Evolutionary conservation across 306 rosid genomes (phyloP), one percentile per base, ranked within the genome.

Genomic region (Fragaria vesca): DNA sequence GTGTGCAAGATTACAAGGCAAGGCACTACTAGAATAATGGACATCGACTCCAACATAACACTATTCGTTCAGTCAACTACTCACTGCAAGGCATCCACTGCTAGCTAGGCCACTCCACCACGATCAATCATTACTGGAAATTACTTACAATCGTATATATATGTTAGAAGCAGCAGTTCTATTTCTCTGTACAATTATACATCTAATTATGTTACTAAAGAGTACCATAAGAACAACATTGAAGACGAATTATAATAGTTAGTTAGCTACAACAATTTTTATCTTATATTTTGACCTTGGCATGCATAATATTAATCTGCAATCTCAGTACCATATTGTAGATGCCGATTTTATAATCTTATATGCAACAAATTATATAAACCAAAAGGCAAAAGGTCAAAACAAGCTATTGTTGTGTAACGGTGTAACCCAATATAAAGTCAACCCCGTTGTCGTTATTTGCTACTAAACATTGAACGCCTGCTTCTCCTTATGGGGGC

Each of bases 371-470:
- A 38, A 40, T 13, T 73, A 24, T 54, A 7, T 54, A 24, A 20
- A 74, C 28, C 48, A 4, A 13, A 32, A 51, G 36, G 1, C 66
- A 43, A 32, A 71, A n/a, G 32, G 50, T 54, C 66, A 54, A 36
- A 9, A 18, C 26, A 55, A 72, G 50, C 65, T 45, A 55, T 55
- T 24, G 43, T 55, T 55, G 28, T 73, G 67, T 38, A 38, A 5
- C 7, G 6, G 42, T 73, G 77, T 40, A 73, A 6, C 21, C 68
- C 10, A 24, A 42, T 24, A 30, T 26, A 16, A 74, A 8, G 55
- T 58, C 55, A 58, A 58, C 69, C 28, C 6, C 5, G 43, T 43
- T 61, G 78, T 74, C 70, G 45, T 45, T 61, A 60, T 74, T 58
- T 42, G 69, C 68, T 60, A 0, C 55, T 8, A 40, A 20, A 16